Evolutionary conservation across 2,329 filamentous ascomycete species (phyloP), one percentile per base, ranked within the genome.

Genomic region (Aspergillus vadensis): DNA sequence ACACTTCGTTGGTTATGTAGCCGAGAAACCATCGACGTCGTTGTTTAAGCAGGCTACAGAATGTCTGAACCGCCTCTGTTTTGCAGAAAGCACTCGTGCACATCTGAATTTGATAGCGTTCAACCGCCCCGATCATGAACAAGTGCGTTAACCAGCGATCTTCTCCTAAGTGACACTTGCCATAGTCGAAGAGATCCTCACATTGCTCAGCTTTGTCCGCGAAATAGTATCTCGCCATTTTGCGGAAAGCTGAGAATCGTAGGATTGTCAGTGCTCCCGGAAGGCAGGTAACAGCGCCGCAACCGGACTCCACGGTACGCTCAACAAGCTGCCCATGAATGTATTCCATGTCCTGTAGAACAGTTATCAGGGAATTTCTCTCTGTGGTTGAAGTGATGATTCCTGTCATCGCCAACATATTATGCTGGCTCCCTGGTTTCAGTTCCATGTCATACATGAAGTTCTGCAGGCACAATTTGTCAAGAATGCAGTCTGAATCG

Each of bases 361-460:
- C 81, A 0, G 95, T 98, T 70, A 98, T 91, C 58, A 98, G 81
- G 67, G 90, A 92, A 74, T 96, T 90, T 70, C 91, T 95, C 69
- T 89, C 86, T 0, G 94, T 97, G 0, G 93, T 97, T 1, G 92
- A 94, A 2, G 94, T 98, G 72, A 98, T 98, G 71, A 98, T 91
- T 32, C 94, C 94, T 14, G 94, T 98, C 92, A 97, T 97, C 56
- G 94, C 94, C 71, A 98, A 83, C 91, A 97, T 97, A 74, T 96
- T 91, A 72, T 88, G 87, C 72, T 91, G 88, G 78, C 93, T 96
- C 57, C 93, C 93, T 0, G 94, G 94, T 76, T 94, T 97, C 62
- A 98, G 82, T 77, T 98, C 92, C 95, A 98, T 98, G 74, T 98
- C 94, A 77, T 95, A 97, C 80, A 98, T 91, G 77, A 98, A 98